Base-by-base conservation (phyloP, 495 filamentous ascomycete species). In the Penicillium alfredii region DNA sequence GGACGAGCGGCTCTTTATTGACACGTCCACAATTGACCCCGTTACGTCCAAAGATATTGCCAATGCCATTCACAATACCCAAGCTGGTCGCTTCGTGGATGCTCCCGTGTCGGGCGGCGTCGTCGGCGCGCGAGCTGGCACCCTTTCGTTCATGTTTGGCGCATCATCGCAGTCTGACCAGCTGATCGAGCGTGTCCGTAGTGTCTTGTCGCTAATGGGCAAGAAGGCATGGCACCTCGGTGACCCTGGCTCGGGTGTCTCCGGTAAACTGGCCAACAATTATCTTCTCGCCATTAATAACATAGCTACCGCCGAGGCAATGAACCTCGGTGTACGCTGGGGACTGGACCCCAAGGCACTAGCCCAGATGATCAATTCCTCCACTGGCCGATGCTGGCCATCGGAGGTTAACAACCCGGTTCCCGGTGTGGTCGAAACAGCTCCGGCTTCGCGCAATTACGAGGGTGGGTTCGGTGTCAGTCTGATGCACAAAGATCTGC, bases 381-480 rank as follows among this genome's bases (percentile, higher is more conserved):
- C 82, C 30, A 93, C 86, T 1, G 89, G 89, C 22, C 78, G 74
- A 33, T 94, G 86, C 69, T 96, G 89, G 89, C 85, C 87, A 6
- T 87, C 79, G 40, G 89, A 94, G 56, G 61, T 89, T 29, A 96
- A 96, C 55, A 96, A 96, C 51, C 89, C 89, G 1, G 85, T 94
- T 7, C 83, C 86, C 25, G 87, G 84, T n/a, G 86, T 90, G 0
- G 70, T 86, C 6, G 76, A 81, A 25, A 73, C 71, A 5, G 73
- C 86, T 1, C 85, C 87, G 2, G 82, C 88, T 0, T 72, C 69
- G 24, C 73, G 78, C 13, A 86, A 78, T 6, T 96, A 93, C 44
- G 63, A 71, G 10, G 87, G 86, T 10, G 89, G 89, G 0, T 94
- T 94, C 45, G 87, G 86, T 6, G 74, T 92, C 10, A 69, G 74